Conservation (phyloP, 1,284 basidiomycete species). For the Boletus coffeatus region DNA sequence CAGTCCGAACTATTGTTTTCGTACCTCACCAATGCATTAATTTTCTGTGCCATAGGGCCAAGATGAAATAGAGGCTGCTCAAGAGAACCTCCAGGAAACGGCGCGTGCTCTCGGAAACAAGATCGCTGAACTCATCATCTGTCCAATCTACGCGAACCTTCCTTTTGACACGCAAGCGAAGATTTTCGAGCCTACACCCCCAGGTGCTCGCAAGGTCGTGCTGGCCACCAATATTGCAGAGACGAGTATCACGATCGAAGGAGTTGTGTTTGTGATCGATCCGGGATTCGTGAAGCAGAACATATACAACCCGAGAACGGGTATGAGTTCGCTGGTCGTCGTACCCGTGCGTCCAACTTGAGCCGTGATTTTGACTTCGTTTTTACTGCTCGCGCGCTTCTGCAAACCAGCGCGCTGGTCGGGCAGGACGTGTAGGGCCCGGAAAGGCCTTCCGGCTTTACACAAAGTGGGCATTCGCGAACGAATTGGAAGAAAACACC, state of each 20-base stretch:
- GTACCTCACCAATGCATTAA: not conserved
- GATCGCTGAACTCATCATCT: slow-evolving; percentile 90
- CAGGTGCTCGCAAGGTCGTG: slow-evolving; percentile 94
- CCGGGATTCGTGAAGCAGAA: slow-evolving; percentile 99
- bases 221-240: slow-evolving; percentile 99
- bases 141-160: slow-evolving; percentile 97
- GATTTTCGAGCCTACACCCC: slow-evolving; percentile 98
- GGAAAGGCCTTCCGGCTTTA: slow-evolving; percentile 98
- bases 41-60: slow-evolving; percentile 62
- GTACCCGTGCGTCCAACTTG: slow-evolving; percentile 65
- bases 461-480: slow-evolving; percentile 94
- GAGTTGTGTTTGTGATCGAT: slow-evolving; percentile 97
- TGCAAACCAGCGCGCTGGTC: slow-evolving; percentile 94
- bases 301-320: slow-evolving; percentile 93
- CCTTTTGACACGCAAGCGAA: slow-evolving; percentile 99
- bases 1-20: slow-evolving; percentile 23
- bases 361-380: slow-evolving; percentile 9
- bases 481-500: slow-evolving; percentile 95
- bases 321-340: slow-evolving; percentile 93
- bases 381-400: slow-evolving; percentile 90
- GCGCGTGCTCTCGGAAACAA: slow-evolving; percentile 94
- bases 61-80: slow-evolving; percentile 98
- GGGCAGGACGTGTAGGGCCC: slow-evolving; percentile 95
- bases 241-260: slow-evolving; percentile 96
- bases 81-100: slow-evolving; percentile 95